Evolutionary conservation across 2,329 filamentous ascomycete genomes (phyloP), one percentile per base, ranked within the genome.

Genomic region (Neoscytalidium dimidiatum): DNA sequence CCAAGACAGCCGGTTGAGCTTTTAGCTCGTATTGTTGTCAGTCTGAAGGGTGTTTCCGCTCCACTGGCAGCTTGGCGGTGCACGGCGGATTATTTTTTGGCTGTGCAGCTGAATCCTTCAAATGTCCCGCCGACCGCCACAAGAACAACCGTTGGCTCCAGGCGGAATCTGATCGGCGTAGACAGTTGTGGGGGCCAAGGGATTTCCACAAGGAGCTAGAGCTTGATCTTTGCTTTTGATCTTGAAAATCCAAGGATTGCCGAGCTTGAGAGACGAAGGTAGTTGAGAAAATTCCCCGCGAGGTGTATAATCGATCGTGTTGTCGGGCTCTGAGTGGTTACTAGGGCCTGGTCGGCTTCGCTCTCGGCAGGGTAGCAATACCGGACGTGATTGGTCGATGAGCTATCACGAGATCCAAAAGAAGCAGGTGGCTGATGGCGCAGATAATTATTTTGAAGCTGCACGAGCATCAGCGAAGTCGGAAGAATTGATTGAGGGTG

Each of bases 51-150:
- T 41, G 7, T 17, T 41, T 41, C 51, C 29, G 21, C 33, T 38
- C 19, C 19, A 23, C 31, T 23, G 33, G 29, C 21, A 35, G 31
- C 21, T 26, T 14, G 51, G 51, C 28, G 48, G 26, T 56, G 51
- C 28, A 56, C 51, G 21, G 51, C 31, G 38, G 51, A 35, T 5
- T 46, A n/a, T 21, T 19, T 56, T 29, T 33, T 35, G 31, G 51
- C 21, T 21, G 51, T 31, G 28, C 51, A 56, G 51, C 29, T 56
- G 51, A 56, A 56, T 56, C 51, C 51, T 56, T 56, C 51, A 35
- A 56, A 53, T 53, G 31, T 38, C 26, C 49, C n/a, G 44, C 19
- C 44, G 21, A 11, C 23, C 21, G 46, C 46, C 46, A 49, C 8
- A 26, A 17, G 17, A 29, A 11, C 6, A 33, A 17, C 38, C 2